phyloP scores from a whole-genome alignment of 129 eudicot genomes.

The Cynara cardunculus region DNA sequence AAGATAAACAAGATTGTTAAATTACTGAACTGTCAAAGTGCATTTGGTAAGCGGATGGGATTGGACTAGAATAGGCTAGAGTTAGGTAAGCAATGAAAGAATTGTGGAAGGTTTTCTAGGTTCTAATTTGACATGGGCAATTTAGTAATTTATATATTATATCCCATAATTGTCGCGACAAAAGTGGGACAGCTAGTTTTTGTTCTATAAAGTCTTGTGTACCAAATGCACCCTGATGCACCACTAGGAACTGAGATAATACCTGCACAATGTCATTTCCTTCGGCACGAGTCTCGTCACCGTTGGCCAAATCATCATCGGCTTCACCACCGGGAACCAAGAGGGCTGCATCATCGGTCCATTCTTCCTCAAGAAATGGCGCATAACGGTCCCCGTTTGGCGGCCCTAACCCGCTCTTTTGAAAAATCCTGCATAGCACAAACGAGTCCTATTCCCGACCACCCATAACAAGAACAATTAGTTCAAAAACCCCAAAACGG shows the following conservation, averaged over 20 bases:
- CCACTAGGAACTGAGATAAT: neutral
- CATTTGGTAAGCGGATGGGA: too few species aligned
- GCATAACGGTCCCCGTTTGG: slow-evolving; percentile 94
- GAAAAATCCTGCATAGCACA: slow-evolving; percentile 89
- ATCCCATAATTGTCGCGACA: too few species aligned
- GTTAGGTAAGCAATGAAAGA: too few species aligned
- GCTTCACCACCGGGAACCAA: slow-evolving; percentile 76
- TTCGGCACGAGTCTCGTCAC: slow-evolving; percentile 54
- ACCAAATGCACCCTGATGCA: too few species aligned
- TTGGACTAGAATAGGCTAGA: too few species aligned
- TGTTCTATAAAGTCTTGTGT: neutral
- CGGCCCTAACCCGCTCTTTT: slow-evolving; percentile 91
- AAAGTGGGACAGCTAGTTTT: neutral
- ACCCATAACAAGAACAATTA: slow-evolving; percentile 15
- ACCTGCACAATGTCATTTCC: slow-evolving; percentile 60
- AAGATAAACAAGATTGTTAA: too few species aligned
- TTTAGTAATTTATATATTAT: too few species aligned
- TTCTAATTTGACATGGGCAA: too few species aligned
- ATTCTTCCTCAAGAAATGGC: slow-evolving; percentile 91
- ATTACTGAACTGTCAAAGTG: too few species aligned
- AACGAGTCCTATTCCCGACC: slow-evolving; percentile 67
- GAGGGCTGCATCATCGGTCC: slow-evolving; percentile 70
- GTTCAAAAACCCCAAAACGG: slow-evolving; percentile 14
- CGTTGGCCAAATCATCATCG: slow-evolving; percentile 64
- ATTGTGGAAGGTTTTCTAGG: too few species aligned